Evolutionary conservation across 2,329 filamentous ascomycete genomes (phyloP).

Genomic region (Tolypocladium ophioglossoides): DNA sequence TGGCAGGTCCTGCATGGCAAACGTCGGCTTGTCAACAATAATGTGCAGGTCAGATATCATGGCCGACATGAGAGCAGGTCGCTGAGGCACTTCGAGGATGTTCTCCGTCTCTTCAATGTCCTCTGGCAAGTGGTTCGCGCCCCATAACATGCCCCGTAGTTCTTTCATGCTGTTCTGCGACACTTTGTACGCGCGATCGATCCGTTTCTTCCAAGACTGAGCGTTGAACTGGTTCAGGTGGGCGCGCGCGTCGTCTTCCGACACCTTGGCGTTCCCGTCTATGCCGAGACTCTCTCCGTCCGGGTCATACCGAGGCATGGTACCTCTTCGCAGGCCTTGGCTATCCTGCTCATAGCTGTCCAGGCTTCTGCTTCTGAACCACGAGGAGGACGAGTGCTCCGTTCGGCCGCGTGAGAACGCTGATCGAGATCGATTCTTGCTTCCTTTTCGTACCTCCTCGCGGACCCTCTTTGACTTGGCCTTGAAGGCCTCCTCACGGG

Average conservation of each 20-base stretch:
- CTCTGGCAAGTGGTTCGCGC: conserved; percentile 67
- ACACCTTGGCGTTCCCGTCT: conserved; percentile 60
- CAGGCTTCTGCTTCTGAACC: conserved; percentile 44
- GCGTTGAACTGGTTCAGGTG: conserved; percentile 73
- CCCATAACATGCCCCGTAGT: conserved; percentile 70
- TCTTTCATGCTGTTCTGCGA: conserved; percentile 69
- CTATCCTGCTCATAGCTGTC: conserved; percentile 28
- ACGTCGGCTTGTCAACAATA: conserved; percentile 83
- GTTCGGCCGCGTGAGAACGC: conserved; percentile 27
- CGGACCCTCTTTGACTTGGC: conserved; percentile 79
- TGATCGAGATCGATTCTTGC: conserved; percentile 45
- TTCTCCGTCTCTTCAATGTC: conserved; percentile 75
- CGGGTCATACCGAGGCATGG: conserved; percentile 63
- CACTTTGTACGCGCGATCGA: conserved; percentile 62
- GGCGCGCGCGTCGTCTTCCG: conserved; percentile 64
- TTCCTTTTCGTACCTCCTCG: conserved; percentile 52
- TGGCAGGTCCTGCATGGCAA: conserved; percentile 70
- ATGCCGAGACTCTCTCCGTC: conserved; percentile 57
- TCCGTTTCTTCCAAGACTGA: conserved; percentile 84
- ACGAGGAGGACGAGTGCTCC: conserved; percentile 20
- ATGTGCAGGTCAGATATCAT: conserved; percentile 78
- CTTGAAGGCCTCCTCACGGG: conserved; percentile 80
- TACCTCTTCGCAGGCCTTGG: conserved; percentile 23
- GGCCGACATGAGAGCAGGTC: conserved; percentile 73
- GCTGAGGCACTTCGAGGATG: conserved; percentile 74